Conservation (phyloP, 208 protist genomes). For the Trypanosoma theileri region DNA sequence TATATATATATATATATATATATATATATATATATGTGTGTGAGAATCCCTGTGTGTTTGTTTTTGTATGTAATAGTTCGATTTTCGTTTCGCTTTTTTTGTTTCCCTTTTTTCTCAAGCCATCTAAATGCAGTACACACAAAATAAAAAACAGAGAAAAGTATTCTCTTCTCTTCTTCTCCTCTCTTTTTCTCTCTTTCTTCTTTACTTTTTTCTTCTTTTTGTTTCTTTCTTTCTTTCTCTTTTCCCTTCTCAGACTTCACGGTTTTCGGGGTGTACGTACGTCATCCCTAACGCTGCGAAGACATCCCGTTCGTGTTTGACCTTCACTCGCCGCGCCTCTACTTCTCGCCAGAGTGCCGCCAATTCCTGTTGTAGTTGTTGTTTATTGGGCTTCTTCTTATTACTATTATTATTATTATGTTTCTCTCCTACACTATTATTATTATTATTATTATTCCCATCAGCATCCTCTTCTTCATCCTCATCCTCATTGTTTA, state of each 20-base stretch:
- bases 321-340: constrained; percentile 61
- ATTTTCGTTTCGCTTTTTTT: no score
- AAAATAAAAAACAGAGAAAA: no score
- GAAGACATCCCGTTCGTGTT: constrained; percentile 76
- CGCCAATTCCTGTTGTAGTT: constrained; percentile 45
- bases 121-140: no score
- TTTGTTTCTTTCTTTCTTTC: no score
- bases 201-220: constrained; percentile 6
- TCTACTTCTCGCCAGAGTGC: constrained; percentile 59
- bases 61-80: no score
- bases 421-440: background rate
- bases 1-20: background rate
- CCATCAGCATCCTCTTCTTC: constrained; percentile 24
- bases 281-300: constrained; percentile 75
- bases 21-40: no score
- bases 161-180: no score
- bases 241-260: constrained; percentile 31
- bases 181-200: background rate
- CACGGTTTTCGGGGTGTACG: constrained; percentile 68
- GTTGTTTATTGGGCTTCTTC: constrained; percentile 27
- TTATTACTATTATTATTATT: constrained; percentile 27
- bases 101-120: no score
- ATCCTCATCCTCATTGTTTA: constrained; percentile 21
- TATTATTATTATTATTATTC: constrained; percentile 37
- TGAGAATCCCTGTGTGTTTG: no score